A percentile compares a stretch with the other conserved stretches of the same genome.
phyloP scores from a whole-genome alignment of 352 stramenopile species.

The Phytophthora pinifolia region DNA sequence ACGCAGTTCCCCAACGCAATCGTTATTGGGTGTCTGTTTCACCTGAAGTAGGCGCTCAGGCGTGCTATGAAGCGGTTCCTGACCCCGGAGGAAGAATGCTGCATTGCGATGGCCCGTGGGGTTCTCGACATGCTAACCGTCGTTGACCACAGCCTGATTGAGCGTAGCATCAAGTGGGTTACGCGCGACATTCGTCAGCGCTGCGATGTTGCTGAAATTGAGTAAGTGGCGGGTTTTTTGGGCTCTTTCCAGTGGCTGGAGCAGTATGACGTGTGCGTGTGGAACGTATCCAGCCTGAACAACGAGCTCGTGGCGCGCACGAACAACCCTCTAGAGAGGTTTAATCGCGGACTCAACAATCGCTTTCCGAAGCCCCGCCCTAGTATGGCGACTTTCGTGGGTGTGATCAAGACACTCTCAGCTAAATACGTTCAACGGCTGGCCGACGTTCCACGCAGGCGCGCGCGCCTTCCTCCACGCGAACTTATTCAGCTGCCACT shows the following conservation, averaged over 20 bases:
- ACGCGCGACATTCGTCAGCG: conserved; percentile 2
- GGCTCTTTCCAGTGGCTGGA: conserved; percentile 9
- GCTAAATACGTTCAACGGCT: conserved; percentile 3
- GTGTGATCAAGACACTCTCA: conserved; percentile 5
- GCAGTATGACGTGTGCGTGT: background rate
- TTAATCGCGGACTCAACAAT: conserved; percentile 6
- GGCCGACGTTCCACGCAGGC: background rate
- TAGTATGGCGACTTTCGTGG: conserved; percentile 1
- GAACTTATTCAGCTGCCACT: conserved; percentile 6
- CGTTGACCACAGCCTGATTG: background rate
- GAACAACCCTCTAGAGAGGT: conserved; percentile 16
- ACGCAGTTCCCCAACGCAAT: conserved; percentile 7
- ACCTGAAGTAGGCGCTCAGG: conserved; percentile 1
- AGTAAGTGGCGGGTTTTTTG: conserved; percentile 8
- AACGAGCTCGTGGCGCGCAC: conserved; percentile 4
- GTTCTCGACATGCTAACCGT: conserved; percentile 10
- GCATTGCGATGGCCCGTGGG: background rate
- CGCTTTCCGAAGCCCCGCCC: background rate
- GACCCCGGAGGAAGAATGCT: background rate
- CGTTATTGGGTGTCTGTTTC: background rate
- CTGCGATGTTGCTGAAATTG: background rate
- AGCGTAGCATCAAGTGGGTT: conserved; percentile 5
- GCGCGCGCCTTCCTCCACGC: background rate
- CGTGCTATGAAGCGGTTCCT: conserved; percentile 2
- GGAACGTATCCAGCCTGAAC: conserved; percentile 3